phyloP scores from a whole-genome alignment of 2,329 filamentous ascomycete species.

The Thelonectria discophora region DNA sequence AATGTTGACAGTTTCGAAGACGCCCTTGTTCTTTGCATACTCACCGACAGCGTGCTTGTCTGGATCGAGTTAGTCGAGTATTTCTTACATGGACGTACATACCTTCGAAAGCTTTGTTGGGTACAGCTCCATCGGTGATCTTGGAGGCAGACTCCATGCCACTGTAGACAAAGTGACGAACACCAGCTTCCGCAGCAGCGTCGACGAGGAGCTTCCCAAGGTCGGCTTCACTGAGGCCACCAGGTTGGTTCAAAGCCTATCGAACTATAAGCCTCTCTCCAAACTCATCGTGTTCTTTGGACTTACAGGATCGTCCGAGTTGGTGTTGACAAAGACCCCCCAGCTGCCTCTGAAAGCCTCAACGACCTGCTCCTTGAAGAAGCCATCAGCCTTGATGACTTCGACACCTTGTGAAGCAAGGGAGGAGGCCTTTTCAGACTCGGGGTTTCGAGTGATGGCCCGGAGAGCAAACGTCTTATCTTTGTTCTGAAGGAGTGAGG shows the following conservation, averaged over 20 bases:
- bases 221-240: conserved; percentile 46
- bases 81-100: conserved; percentile 3
- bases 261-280: conserved; percentile 10
- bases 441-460: conserved; percentile 43
- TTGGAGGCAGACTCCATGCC: conserved; percentile 45
- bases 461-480: conserved; percentile 39
- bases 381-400: conserved; percentile 45
- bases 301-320: conserved; percentile 45
- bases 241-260: conserved; percentile 38
- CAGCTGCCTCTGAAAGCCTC: conserved; percentile 46
- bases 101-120: conserved; percentile 48
- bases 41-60: conserved; percentile 51
- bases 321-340: conserved; percentile 47
- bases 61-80: conserved; percentile 27
- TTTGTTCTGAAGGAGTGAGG: conserved; percentile 45
- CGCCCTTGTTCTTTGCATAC: conserved; percentile 45
- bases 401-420: conserved; percentile 41
- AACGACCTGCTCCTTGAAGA: conserved; percentile 35
- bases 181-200: conserved; percentile 45
- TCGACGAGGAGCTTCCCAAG: conserved; percentile 48
- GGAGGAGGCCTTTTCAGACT: conserved; percentile 41
- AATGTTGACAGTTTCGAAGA: conserved; percentile 48
- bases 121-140: conserved; percentile 46
- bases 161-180: conserved; percentile 50
- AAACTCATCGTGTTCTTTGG: background rate